phyloP scores from a whole-genome alignment of 805 yeast genomes.

The Danielia reshetovae region DNA sequence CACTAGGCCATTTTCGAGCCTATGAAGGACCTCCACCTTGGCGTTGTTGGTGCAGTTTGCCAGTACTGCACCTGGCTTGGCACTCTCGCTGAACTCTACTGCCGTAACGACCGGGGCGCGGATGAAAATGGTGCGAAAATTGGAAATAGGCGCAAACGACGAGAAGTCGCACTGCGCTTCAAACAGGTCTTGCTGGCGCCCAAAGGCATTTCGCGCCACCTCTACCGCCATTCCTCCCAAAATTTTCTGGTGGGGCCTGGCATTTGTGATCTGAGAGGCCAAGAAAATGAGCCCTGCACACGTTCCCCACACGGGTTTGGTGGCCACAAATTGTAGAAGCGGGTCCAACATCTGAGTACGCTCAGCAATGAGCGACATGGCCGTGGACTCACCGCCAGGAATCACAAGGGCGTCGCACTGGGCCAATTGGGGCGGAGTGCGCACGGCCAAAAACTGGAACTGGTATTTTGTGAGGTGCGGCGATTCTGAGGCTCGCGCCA shows the following conservation, averaged over 20 bases:
- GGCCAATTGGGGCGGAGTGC: conserved; percentile 47
- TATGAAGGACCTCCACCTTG: conserved; percentile 41
- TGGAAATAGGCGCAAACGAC: conserved; percentile 36
- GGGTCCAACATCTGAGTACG: conserved; percentile 56
- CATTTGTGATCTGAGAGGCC: conserved; percentile 50
- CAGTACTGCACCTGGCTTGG: background rate
- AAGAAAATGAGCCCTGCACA: conserved; percentile 79
- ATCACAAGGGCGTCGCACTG: conserved; percentile 58
- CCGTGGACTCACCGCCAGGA: conserved; percentile 71
- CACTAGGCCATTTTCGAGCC: conserved; percentile 39
- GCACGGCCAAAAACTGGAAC: conserved; percentile 44
- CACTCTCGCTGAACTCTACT: conserved; percentile 1
- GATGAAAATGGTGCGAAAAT: conserved; percentile 56
- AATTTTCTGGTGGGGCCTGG: conserved; percentile 49
- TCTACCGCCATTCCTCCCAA: conserved; percentile 63
- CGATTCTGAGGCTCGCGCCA: conserved; percentile 8
- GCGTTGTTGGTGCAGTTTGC: conserved; percentile 19
- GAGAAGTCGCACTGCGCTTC: conserved; percentile 42
- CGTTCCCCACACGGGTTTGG: conserved; percentile 74
- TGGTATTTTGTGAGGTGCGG: conserved; percentile 12
- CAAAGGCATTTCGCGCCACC: conserved; percentile 73
- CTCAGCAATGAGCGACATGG: conserved; percentile 69
- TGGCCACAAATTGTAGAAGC: conserved; percentile 45
- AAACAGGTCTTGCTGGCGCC: conserved; percentile 71
- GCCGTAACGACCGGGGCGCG: conserved; percentile 68